Conservation (phyloP, 208 protist genomes). For the Acanthamoeba castellanii region DNA sequence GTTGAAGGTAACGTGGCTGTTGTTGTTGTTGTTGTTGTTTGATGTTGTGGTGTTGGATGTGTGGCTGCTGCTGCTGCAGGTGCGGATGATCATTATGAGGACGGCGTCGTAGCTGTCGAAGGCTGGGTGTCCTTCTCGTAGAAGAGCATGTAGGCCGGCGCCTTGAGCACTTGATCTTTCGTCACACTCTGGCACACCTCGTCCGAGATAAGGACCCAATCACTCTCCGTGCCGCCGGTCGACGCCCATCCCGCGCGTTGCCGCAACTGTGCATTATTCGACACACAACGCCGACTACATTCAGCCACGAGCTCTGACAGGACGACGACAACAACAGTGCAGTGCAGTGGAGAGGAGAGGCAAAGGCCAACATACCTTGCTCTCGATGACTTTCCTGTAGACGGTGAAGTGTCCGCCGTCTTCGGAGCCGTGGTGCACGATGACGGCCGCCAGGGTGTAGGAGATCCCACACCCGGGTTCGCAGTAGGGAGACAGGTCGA, state of each 20-base stretch:
- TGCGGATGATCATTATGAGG: neutral
- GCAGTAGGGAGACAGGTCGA: neutral
- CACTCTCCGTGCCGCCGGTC: neutral
- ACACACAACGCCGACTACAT: no score
- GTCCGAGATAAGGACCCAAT: constrained; percentile 23
- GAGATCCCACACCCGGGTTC: neutral
- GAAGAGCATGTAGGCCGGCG: constrained; percentile 49
- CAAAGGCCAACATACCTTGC: neutral
- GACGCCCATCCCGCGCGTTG: no score
- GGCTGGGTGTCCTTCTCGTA: constrained; percentile 25
- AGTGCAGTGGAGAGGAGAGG: neutral
- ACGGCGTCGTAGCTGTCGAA: neutral
- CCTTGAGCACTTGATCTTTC: neutral
- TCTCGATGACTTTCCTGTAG: neutral
- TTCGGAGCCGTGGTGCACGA: neutral
- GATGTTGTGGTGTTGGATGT: no score
- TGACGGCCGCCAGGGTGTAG: neutral
- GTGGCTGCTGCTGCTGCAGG: no score
- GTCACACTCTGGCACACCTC: neutral
- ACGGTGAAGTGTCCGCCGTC: constrained; percentile 44
- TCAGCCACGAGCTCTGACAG: neutral
- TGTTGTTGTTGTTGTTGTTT: no score
- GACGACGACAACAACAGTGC: no score
- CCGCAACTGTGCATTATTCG: neutral
- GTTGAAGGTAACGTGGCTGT: no score